phyloP scores from a whole-genome alignment of 2,329 filamentous ascomycete genomes.

The Amylocarpus encephaloides region DNA sequence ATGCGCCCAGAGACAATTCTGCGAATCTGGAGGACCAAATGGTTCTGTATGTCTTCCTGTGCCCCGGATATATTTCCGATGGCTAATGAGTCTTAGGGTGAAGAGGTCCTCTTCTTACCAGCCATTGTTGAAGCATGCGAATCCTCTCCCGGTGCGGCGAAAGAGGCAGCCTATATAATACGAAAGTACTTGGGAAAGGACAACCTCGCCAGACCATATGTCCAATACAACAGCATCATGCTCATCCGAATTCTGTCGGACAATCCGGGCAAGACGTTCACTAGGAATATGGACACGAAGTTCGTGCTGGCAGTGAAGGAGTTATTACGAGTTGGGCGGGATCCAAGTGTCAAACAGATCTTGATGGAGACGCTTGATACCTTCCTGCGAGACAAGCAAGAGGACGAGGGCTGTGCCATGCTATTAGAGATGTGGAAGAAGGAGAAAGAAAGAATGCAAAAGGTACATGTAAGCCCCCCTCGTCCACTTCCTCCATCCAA shows the following conservation, averaged over 20 bases:
- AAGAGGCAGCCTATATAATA: conserved; percentile 72
- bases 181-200: conserved; percentile 76
- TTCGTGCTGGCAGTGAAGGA: conserved; percentile 73
- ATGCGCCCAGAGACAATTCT: conserved; percentile 63
- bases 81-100: conserved; percentile 46
- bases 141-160: conserved; percentile 79
- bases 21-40: conserved; percentile 63
- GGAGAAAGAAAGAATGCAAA: conserved; percentile 62
- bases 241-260: conserved; percentile 84
- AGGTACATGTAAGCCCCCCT: conserved; percentile 36
- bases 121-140: conserved; percentile 93
- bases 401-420: conserved; percentile 66
- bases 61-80: not conserved
- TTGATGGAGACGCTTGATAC: conserved; percentile 79
- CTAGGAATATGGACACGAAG: conserved; percentile 79
- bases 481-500: conserved; percentile 2
- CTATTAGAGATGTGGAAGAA: conserved; percentile 83
- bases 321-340: conserved; percentile 62
- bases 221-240: conserved; percentile 97
- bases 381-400: conserved; percentile 58
- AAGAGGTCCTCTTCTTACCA: conserved; percentile 88
- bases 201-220: conserved; percentile 56
- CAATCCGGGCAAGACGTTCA: conserved; percentile 86
- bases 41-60: conserved; percentile 40
- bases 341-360: conserved; percentile 76